These are phyloP conservation scores for Panicum miliaceum DNA, from an alignment of 176 grass and related monocot genomes.

Conservation along the genomic window DNA sequence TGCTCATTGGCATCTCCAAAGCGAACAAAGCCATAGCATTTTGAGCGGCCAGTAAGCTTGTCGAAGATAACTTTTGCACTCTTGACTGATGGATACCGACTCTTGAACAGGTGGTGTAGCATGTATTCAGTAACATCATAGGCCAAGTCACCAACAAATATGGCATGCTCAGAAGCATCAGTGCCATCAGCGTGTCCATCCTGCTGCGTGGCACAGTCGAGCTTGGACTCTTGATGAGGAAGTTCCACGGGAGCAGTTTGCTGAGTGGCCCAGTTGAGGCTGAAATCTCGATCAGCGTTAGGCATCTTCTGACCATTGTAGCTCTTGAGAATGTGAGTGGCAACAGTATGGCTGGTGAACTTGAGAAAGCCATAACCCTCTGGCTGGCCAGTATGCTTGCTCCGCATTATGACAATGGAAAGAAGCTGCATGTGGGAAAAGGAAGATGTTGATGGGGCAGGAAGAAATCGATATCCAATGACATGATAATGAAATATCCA, in stretches of 20 bases:
- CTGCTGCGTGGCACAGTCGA: neutral
- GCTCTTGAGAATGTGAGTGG: slow-evolving; percentile 57
- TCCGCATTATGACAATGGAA: slow-evolving; percentile 51
- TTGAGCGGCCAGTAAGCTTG: slow-evolving; percentile 51
- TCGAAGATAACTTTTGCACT: slow-evolving; percentile 66
- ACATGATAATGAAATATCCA: neutral
- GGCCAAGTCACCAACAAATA: slow-evolving; percentile 71
- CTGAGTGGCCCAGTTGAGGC: slow-evolving; percentile 57
- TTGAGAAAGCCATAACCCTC: slow-evolving; percentile 75
- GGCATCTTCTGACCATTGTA: slow-evolving; percentile 86
- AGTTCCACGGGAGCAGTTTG: slow-evolving; percentile 30
- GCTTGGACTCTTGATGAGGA: neutral
- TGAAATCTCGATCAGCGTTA: slow-evolving; percentile 53
- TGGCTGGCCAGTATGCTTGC: slow-evolving; percentile 50
- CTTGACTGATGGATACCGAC: slow-evolving; percentile 67
- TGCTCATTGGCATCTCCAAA: slow-evolving; percentile 78
- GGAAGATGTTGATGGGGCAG: neutral
- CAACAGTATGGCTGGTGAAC: slow-evolving; percentile 44
- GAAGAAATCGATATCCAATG: neutral
- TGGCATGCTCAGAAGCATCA: slow-evolving; percentile 42
- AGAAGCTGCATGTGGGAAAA: slow-evolving; percentile 40
- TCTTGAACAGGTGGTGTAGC: slow-evolving; percentile 71
- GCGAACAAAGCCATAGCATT: slow-evolving; percentile 76
- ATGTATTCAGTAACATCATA: slow-evolving; percentile 74
- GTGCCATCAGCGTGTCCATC: neutral